Evolutionary conservation across 2,329 filamentous ascomycete genomes (phyloP).

Genomic region (Xylaria sp.): DNA sequence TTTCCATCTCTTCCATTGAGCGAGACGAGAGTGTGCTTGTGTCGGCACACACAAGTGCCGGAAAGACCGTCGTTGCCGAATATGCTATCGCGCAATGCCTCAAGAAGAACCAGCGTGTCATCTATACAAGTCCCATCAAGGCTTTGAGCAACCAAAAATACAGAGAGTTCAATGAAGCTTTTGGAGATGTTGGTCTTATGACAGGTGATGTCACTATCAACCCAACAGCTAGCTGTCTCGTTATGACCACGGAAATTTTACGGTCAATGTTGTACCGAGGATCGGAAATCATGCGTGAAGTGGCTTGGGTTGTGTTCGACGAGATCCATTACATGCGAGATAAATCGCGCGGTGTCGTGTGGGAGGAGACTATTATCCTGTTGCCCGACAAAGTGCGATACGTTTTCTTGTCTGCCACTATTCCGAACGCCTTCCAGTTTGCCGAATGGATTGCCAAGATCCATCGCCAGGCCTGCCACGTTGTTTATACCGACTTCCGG

Average conservation of each 20-base stretch:
- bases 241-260: slow-evolving; percentile 99
- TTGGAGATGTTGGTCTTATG: slow-evolving; percentile 97
- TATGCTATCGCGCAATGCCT: slow-evolving; percentile 98
- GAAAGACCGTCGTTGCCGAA: slow-evolving; percentile 97
- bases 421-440: slow-evolving; percentile 98
- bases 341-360: slow-evolving; percentile 91
- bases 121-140: slow-evolving; percentile 99
- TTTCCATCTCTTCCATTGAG: slow-evolving; percentile 94
- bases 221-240: slow-evolving; percentile 93
- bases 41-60: slow-evolving; percentile 95
- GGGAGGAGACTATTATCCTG: slow-evolving; percentile 99
- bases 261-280: slow-evolving; percentile 97
- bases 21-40: slow-evolving; percentile 95
- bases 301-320: slow-evolving; percentile 97
- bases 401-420: slow-evolving; percentile 96
- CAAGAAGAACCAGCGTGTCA: slow-evolving; percentile 96
- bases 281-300: slow-evolving; percentile 99
- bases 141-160: slow-evolving; percentile 99
- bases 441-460: slow-evolving; percentile 99
- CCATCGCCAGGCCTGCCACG: slow-evolving; percentile 95
- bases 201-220: slow-evolving; percentile 99
- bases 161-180: slow-evolving; percentile 92
- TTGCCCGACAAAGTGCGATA: slow-evolving; percentile 98
- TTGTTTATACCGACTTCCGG: slow-evolving; percentile 98
- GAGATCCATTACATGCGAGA: slow-evolving; percentile 99